phyloP scores from a whole-genome alignment of 2,329 filamentous ascomycete species.

The Diaporthe sp. region DNA sequence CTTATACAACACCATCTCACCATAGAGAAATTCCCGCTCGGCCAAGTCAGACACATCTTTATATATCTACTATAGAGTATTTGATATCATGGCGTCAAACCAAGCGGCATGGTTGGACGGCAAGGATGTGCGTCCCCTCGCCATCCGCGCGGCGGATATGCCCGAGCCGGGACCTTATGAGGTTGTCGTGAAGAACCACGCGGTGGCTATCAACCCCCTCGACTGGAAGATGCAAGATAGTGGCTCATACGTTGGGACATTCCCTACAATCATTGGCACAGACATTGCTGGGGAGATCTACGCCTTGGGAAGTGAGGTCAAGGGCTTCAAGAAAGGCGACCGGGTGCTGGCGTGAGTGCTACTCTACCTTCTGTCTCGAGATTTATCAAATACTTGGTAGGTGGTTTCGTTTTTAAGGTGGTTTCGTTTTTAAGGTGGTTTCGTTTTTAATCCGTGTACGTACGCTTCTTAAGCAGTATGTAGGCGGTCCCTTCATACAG shows the following conservation, averaged over 20 bases:
- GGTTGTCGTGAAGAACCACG: slow-evolving; percentile 37
- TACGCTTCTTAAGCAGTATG: no score
- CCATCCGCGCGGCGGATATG: slow-evolving; percentile 12
- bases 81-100: slow-evolving; percentile 15
- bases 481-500: no score
- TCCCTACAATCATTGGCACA: slow-evolving; percentile 40
- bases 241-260: slow-evolving; percentile 42
- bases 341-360: slow-evolving; percentile 34
- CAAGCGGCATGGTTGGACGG: slow-evolving; percentile 26
- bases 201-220: slow-evolving; percentile 42
- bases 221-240: slow-evolving; percentile 40
- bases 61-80: rapidly evolving
- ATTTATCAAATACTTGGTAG: no score
- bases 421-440: no score
- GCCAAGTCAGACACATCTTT: background rate
- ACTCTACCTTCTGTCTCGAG: no score
- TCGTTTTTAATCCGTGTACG: no score
- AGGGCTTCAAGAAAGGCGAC: slow-evolving; percentile 38
- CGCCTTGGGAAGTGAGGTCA: slow-evolving; percentile 36
- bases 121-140: background rate
- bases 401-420: no score
- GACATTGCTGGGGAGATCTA: slow-evolving; percentile 39
- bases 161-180: slow-evolving; percentile 30
- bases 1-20: background rate
- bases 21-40: background rate